These are phyloP conservation scores for Babesia sp. DNA, from an alignment of 169 alveolate species.

Conservation along the genomic window DNA sequence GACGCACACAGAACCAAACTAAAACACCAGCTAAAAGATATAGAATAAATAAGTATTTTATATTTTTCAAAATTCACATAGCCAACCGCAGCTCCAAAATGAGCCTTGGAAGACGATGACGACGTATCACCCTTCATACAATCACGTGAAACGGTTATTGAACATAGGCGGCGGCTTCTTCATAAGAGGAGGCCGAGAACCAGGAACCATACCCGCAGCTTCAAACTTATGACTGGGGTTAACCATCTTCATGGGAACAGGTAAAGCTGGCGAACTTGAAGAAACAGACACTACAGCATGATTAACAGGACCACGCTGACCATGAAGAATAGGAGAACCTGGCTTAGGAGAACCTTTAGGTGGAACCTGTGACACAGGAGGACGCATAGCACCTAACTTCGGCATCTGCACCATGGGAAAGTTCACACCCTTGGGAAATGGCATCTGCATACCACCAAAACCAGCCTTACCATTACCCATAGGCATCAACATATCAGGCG, in stretches of 20 bases:
- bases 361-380: not conserved
- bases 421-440: constrained; percentile 25
- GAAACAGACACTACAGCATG: not conserved
- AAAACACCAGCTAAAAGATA: constrained; percentile 28
- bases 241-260: not conserved
- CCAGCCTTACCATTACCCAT: not conserved
- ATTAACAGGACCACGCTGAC: not conserved
- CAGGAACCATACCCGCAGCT: not conserved
- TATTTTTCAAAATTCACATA: not conserved
- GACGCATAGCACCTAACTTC: not conserved
- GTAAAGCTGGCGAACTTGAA: not conserved
- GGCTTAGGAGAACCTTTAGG: not conserved
- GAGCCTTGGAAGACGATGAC: constrained; percentile 1
- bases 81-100: not conserved
- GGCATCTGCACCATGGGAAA: constrained; percentile 27
- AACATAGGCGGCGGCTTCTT: constrained; percentile 24
- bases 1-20: constrained; percentile 18
- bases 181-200: not conserved
- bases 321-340: not conserved
- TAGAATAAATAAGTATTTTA: not conserved
- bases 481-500: constrained; percentile 14
- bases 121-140: constrained; percentile 5
- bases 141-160: not conserved
- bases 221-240: not conserved
- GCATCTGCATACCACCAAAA: constrained; percentile 2